Conservation (phyloP, 1,139 yeast species). For the Kodamaea derodonti region DNA sequence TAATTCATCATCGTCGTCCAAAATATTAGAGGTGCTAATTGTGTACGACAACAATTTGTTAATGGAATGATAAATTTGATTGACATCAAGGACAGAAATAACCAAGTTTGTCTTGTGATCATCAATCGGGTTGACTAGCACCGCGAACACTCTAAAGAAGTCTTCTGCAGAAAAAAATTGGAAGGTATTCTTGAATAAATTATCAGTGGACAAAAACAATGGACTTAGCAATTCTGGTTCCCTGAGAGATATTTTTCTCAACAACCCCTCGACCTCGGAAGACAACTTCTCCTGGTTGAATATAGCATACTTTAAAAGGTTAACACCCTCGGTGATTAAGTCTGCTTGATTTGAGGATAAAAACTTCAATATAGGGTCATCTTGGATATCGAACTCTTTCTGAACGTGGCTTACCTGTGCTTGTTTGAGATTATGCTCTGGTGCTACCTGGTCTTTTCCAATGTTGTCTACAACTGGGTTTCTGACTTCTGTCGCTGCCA, state of each 20-base stretch:
- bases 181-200: conserved; percentile 20
- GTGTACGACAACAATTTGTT: conserved; percentile 27
- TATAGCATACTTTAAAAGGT: conserved; percentile 36
- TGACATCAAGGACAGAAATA: conserved; percentile 22
- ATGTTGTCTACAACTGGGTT: not conserved
- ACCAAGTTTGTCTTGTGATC: conserved; percentile 22
- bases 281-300: conserved; percentile 35
- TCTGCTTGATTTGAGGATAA: conserved; percentile 29
- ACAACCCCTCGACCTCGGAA: conserved; percentile 17
- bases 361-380: conserved; percentile 36
- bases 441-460: not conserved
- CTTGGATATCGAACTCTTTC: conserved; percentile 19
- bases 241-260: conserved; percentile 26
- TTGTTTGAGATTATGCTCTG: too few species aligned
- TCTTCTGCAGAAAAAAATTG: conserved; percentile 31
- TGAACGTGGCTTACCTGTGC: too few species aligned
- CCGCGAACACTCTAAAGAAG: conserved; percentile 30
- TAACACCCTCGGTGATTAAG: conserved; percentile 33
- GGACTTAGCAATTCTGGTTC: conserved; percentile 30
- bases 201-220: conserved; percentile 25
- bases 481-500: not conserved
- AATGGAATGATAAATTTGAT: conserved; percentile 27
- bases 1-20: conserved; percentile 28
- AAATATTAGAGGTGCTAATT: conserved; percentile 29
- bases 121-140: conserved; percentile 24